Evolutionary conservation across 164 flowering plant species (phyloP).

Genomic region (Aristolochia contorta): DNA sequence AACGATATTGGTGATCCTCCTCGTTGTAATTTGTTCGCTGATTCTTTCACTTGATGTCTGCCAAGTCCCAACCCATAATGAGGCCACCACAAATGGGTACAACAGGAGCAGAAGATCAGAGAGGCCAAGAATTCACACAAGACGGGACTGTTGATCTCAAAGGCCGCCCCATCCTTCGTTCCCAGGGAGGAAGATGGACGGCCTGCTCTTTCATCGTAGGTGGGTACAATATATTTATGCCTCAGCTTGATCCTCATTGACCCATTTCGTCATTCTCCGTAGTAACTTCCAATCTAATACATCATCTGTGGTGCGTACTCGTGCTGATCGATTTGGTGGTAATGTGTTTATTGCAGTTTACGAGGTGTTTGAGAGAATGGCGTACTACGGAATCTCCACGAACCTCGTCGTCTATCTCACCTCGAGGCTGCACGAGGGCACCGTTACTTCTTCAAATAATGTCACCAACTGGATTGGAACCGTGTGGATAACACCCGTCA

Average conservation of each 20-base stretch:
- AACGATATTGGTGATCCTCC: too few species aligned
- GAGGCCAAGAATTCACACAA: constrained; percentile 38
- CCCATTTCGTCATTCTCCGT: too few species aligned
- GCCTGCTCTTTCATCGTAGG: constrained; percentile 66
- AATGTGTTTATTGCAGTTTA: constrained; percentile 14
- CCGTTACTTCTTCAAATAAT: constrained; percentile 22
- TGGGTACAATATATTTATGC: constrained; percentile 9
- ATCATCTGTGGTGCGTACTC: too few species aligned
- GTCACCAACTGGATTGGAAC: constrained; percentile 31
- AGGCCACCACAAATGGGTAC: neutral
- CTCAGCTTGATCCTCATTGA: too few species aligned
- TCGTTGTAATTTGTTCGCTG: too few species aligned
- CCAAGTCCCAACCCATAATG: neutral
- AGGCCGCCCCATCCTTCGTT: constrained; percentile 43
- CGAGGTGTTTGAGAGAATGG: constrained; percentile 29
- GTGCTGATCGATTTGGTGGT: too few species aligned
- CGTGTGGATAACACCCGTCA: constrained; percentile 20
- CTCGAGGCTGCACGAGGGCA: constrained; percentile 20
- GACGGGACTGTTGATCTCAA: constrained; percentile 64
- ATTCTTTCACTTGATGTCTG: too few species aligned
- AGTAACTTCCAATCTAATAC: too few species aligned
- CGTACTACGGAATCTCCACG: constrained; percentile 23
- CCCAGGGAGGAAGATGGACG: constrained; percentile 53
- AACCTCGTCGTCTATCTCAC: constrained; percentile 24
- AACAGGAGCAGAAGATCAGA: constrained; percentile 32